These are phyloP conservation scores for Citrus hindsii DNA, from an alignment of 345 rosid species.

Conservation along the genomic window DNA sequence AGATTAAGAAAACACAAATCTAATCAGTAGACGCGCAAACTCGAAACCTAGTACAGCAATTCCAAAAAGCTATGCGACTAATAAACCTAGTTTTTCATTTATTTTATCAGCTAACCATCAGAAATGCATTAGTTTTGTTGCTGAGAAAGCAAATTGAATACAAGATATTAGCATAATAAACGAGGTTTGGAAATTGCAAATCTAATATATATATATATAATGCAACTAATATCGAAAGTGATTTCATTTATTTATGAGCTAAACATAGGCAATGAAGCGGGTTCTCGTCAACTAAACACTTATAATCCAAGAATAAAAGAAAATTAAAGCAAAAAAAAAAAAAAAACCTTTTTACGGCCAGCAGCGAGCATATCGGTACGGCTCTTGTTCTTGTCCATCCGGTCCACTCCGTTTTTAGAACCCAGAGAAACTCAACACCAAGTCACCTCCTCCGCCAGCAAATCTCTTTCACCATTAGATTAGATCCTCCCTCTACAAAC, in stretches of 20 bases:
- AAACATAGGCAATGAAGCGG: background rate
- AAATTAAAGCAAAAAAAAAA: background rate
- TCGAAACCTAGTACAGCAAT: too few species aligned
- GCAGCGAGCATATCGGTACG: slow-evolving; percentile 89
- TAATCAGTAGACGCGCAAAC: too few species aligned
- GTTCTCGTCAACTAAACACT: background rate
- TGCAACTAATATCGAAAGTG: background rate
- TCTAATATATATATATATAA: background rate
- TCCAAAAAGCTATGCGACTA: too few species aligned
- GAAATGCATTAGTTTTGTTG: background rate
- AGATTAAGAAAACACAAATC: too few species aligned
- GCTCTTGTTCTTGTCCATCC: slow-evolving; percentile 91
- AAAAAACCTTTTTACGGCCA: slow-evolving; percentile 81
- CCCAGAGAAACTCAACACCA: slow-evolving; percentile 21
- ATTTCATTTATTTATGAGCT: background rate
- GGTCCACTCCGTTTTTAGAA: slow-evolving; percentile 28
- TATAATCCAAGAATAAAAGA: background rate
- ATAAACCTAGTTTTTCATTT: background rate
- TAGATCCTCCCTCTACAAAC: slow-evolving; percentile 18
- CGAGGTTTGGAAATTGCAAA: background rate
- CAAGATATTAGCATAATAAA: background rate
- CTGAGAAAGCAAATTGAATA: background rate
- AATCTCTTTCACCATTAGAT: slow-evolving; percentile 34
- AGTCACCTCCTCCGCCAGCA: slow-evolving; percentile 32
- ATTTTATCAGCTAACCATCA: background rate